Base-by-base conservation (phyloP, 345 rosid species). In the Mallotus nudiflorus region DNA sequence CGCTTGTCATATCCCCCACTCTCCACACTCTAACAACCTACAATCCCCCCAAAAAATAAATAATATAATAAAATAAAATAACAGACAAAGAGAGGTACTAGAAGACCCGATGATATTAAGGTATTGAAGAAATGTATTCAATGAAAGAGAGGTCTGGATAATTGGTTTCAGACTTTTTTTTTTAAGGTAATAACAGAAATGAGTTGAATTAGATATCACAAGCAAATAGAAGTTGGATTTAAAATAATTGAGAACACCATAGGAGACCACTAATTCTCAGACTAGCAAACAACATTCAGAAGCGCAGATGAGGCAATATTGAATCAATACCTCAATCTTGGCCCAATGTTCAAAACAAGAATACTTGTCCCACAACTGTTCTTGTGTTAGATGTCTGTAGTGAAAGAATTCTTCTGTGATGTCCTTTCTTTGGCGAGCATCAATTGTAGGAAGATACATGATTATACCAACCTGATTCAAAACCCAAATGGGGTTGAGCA, bases 341-440 rank as follows among this genome's bases (percentile, higher is more conserved):
- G 98, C 98, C 96, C 98, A 92, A 78, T 91, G 99, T 80, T 96
- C 97, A 81, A 83, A 96, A 29, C 91, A 97, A 64, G 88, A 86
- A 75, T 84, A 92, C 62, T 71, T 85, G 82, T 88, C 93, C 99
- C 98, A 92, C 73, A 96, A 70, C 55, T 60, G 75, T 1, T 62
- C 51, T 75, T 86, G 97, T 19, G 97, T 83, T 77, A 92, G 75
- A 73, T 50, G 88, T 72, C 97, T 88, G 76, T 87, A 92, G 81
- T 92, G 87, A 81, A 92, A 89, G 86, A 89, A 96, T 74, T 91
- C 98, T 53, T 88, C 96, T 31, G 97, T 89, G 74, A 96, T 96
- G 65, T 91, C 97, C 80, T 96, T 96, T 82, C 98, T 86, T 78
- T 92, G 96, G 48, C 96, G 95, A 65, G 95, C 87, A 80, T 91